Evolutionary conservation across 768 basidiomycete species (phyloP).

Genomic region (Calocybe cyanea): DNA sequence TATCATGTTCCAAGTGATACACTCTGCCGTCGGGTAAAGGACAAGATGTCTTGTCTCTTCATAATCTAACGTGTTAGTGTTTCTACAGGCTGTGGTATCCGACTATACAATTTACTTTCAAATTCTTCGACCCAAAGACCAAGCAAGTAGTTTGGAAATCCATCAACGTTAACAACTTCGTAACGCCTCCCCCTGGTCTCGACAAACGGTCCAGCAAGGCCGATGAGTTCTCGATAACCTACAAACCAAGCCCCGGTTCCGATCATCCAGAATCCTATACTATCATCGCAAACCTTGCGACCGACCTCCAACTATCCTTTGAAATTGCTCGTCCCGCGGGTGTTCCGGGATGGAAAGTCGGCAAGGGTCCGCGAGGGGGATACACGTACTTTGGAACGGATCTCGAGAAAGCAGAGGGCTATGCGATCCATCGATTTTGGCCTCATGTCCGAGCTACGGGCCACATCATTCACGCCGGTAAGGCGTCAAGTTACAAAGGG

Average conservation of each 20-base stretch:
- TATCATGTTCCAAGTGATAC: slow-evolving; percentile 21
- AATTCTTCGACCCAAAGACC: slow-evolving; percentile 76
- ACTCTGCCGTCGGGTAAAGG: slow-evolving; percentile 22
- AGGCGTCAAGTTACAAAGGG: slow-evolving; percentile 53
- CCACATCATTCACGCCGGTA: slow-evolving; percentile 61
- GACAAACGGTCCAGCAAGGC: slow-evolving; percentile 87
- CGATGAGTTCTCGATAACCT: slow-evolving; percentile 77
- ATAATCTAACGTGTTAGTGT: slow-evolving; percentile 5
- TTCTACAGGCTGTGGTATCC: slow-evolving; percentile 84
- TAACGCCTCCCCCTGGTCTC: slow-evolving; percentile 65
- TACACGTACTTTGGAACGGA: slow-evolving; percentile 84
- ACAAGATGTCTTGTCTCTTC: slow-evolving; percentile 12
- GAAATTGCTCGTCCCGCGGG: slow-evolving; percentile 63
- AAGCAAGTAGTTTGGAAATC: slow-evolving; percentile 81
- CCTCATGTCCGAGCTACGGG: slow-evolving; percentile 65
- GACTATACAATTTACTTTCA: slow-evolving; percentile 91
- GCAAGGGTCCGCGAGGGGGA: slow-evolving; percentile 84
- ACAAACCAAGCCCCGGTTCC: slow-evolving; percentile 50
- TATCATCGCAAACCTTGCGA: slow-evolving; percentile 73
- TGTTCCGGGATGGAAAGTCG: slow-evolving; percentile 89
- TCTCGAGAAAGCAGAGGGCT: slow-evolving; percentile 67
- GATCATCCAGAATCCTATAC: slow-evolving; percentile 75
- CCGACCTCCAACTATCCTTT: slow-evolving; percentile 78
- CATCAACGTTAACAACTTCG: slow-evolving; percentile 78
- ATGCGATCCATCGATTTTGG: slow-evolving; percentile 91